These are phyloP conservation scores for Gardenia jasminoides DNA, from an alignment of 257 asterid species.

Conservation along the genomic window DNA sequence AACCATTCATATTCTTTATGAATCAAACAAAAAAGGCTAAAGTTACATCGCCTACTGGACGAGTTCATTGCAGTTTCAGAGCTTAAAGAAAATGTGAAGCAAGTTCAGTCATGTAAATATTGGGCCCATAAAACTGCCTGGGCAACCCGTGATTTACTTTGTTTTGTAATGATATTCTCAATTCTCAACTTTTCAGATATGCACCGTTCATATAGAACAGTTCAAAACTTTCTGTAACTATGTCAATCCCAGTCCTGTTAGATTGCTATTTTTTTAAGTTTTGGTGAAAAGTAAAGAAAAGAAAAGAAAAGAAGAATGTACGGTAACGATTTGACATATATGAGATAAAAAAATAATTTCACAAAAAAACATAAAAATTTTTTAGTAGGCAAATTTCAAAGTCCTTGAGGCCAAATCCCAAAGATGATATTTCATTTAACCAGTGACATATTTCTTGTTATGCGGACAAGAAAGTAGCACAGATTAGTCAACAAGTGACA, in stretches of 20 bases:
- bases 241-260: not conserved
- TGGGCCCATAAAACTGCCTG: not conserved
- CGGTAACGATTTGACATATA: no score
- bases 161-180: not conserved
- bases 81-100: not conserved
- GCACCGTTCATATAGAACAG: not conserved
- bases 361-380: no score
- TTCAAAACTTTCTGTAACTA: not conserved
- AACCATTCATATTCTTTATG: not conserved
- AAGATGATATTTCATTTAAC: no score
- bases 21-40: not conserved
- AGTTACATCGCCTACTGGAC: not conserved
- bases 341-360: no score
- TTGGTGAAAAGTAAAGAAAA: no score
- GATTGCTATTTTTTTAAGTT: no score
- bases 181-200: not conserved
- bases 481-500: not conserved
- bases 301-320: no score
- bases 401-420: no score
- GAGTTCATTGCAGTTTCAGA: not conserved
- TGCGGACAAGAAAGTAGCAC: not conserved
- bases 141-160: conserved; percentile 4
- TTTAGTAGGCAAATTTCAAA: no score
- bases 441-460: not conserved
- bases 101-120: not conserved